Percentiles rank a stretch among this genome's conserved stretches.
Evolutionary conservation across 2,329 filamentous ascomycete species (phyloP).

Genomic region (Cladosporium sp.): DNA sequence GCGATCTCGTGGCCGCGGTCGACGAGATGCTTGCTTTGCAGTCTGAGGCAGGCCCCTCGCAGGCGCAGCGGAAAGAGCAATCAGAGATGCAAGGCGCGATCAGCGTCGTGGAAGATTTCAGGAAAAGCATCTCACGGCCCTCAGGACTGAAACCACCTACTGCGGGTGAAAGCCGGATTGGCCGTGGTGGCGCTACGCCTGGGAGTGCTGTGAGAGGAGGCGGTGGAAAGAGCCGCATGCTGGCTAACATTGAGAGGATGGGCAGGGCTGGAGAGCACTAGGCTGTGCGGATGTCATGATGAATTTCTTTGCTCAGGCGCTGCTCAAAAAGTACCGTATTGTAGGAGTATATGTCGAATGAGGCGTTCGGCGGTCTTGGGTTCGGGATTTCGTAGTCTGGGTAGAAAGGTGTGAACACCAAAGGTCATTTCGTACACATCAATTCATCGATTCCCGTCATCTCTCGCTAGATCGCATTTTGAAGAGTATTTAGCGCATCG

Average conservation of each 20-base stretch:
- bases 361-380: not conserved
- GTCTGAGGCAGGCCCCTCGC: slow-evolving; percentile 37
- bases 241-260: slow-evolving; percentile 87
- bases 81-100: slow-evolving; percentile 21
- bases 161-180: slow-evolving; percentile 44
- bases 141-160: slow-evolving; percentile 55
- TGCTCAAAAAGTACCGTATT: not conserved
- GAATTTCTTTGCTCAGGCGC: not conserved
- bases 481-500: no score
- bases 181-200: slow-evolving; percentile 20
- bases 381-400: slow-evolving; percentile 6
- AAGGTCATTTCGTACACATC: no score
- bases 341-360: not conserved
- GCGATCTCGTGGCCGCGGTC: slow-evolving; percentile 73
- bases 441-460: no score
- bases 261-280: slow-evolving; percentile 46
- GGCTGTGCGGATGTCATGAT: not conserved
- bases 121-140: slow-evolving; percentile 51
- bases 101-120: slow-evolving; percentile 45
- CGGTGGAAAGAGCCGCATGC: slow-evolving; percentile 63
- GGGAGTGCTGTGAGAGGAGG: slow-evolving; percentile 28
- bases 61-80: slow-evolving; percentile 24
- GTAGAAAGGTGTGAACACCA: not conserved
- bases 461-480: no score
- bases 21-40: slow-evolving; percentile 78